Evolutionary conservation across 2,329 filamentous ascomycete genomes (phyloP).

Genomic region (Macroventuria anomochaeta): DNA sequence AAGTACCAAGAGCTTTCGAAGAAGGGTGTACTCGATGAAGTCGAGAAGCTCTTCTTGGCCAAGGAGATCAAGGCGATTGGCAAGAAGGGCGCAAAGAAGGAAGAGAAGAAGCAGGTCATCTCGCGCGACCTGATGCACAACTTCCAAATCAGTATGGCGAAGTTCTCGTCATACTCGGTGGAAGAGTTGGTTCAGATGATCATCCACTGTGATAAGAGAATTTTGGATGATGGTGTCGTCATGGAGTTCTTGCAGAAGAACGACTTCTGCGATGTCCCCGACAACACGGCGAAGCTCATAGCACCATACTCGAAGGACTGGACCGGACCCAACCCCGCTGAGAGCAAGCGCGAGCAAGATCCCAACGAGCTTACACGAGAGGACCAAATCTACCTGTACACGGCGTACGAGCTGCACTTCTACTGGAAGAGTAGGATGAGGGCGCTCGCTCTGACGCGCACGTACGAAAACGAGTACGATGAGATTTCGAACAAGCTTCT

Average conservation of each 20-base stretch:
- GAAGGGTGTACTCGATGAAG: slow-evolving; percentile 95
- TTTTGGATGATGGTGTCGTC: slow-evolving; percentile 86
- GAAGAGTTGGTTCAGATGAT: slow-evolving; percentile 92
- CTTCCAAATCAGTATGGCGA: slow-evolving; percentile 80
- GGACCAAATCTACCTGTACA: slow-evolving; percentile 93
- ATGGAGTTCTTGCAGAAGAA: slow-evolving; percentile 97
- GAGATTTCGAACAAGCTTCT: slow-evolving; percentile 85
- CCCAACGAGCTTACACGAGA: slow-evolving; percentile 87
- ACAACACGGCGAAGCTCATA: slow-evolving; percentile 89
- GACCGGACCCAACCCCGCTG: slow-evolving; percentile 84
- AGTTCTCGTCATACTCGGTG: slow-evolving; percentile 83
- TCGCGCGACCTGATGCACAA: slow-evolving; percentile 72
- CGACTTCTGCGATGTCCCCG: slow-evolving; percentile 88
- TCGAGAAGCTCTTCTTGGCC: slow-evolving; percentile 95
- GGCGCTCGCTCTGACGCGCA: slow-evolving; percentile 82
- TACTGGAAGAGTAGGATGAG: slow-evolving; percentile 99
- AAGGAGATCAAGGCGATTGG: slow-evolving; percentile 94
- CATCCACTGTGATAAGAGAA: slow-evolving; percentile 89
- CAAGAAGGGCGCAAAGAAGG: slow-evolving; percentile 73
- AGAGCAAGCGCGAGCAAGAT: slow-evolving; percentile 81
- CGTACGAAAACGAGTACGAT: slow-evolving; percentile 87
- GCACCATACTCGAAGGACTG: slow-evolving; percentile 96
- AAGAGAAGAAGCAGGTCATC: slow-evolving; percentile 98
- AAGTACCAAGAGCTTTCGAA: slow-evolving; percentile 93
- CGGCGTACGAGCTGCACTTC: slow-evolving; percentile 91